These are phyloP conservation scores for Phytophthora meadii DNA, from an alignment of 352 stramenopile genomes.

Conservation along the genomic window DNA sequence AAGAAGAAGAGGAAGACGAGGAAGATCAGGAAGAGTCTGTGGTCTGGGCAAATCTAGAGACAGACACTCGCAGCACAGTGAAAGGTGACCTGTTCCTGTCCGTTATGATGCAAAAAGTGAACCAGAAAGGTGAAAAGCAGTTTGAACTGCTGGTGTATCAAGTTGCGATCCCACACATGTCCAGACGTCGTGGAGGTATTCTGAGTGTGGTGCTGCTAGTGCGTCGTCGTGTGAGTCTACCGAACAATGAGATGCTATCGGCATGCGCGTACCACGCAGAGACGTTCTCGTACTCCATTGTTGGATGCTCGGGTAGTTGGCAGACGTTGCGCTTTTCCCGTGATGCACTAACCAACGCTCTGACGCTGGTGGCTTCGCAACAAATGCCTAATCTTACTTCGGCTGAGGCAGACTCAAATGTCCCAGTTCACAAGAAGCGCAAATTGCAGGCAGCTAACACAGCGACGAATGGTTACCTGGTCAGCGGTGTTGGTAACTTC, in stretches of 20 bases:
- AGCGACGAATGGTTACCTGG: constrained; percentile 37
- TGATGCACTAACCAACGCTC: constrained; percentile 50
- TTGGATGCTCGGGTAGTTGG: constrained; percentile 67
- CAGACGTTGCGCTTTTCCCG: constrained; percentile 54
- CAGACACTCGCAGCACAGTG: constrained; percentile 59
- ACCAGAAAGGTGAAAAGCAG: constrained; percentile 31
- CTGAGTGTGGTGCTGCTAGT: constrained; percentile 42
- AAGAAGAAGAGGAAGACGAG: constrained; percentile 32
- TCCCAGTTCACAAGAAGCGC: constrained; percentile 67
- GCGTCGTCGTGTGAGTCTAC: constrained; percentile 40
- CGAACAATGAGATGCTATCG: constrained; percentile 39
- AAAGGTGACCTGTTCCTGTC: constrained; percentile 75
- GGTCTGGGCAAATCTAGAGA: constrained; percentile 62
- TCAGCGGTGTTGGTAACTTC: constrained; percentile 51
- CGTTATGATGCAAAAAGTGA: constrained; percentile 52
- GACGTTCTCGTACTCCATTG: constrained; percentile 73
- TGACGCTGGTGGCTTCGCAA: constrained; percentile 54
- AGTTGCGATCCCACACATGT: constrained; percentile 40
- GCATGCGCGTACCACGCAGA: constrained; percentile 76
- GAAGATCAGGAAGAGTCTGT: constrained; percentile 35
- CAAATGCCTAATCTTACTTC: constrained; percentile 47
- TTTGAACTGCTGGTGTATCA: constrained; percentile 71
- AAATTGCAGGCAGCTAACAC: constrained; percentile 52
- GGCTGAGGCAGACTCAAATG: constrained; percentile 21
- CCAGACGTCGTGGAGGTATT: constrained; percentile 39